Evolutionary conservation across 2,329 filamentous ascomycete species (phyloP), one percentile per base, ranked within the genome.

Genomic region (Aspergillus felis): DNA sequence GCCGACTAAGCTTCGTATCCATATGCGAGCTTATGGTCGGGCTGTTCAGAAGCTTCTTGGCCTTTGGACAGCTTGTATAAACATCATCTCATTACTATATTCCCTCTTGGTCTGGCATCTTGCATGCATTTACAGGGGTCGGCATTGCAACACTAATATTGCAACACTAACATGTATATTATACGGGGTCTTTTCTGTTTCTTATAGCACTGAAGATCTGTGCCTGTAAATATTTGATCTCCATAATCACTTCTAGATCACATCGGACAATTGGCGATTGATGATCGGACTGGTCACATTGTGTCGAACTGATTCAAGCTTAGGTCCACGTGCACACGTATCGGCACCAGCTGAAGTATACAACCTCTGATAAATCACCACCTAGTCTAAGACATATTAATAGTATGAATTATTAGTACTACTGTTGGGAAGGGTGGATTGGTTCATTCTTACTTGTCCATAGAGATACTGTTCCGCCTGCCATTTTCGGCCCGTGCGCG

Each of bases 401-500:
- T 53, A 53, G 42, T 27, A 29, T 38, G 32, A 38, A 17, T 38
- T 38, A 38, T 2, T 17, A 38, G 5, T 38, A 17, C 32, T 38
- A 48, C n/a, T 7, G 14, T 17, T 48, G 35, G 27, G 35, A 25
- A 53, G 35, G 25, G 35, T n/a, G 28, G 29, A 41, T 53, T 44
- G 47, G 14, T 53, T 53, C 42, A 24, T 22, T 2, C 9, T 32
- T 29, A 3, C 48, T 22, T 35, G 14, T 42, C 22, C 51, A 5
- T 44, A 14, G 9, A 29, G 12, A 17, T 28, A 7, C 44, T 54
- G 48, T 62, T 65, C 64, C 62, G 64, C 62, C 65, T 63, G 52
- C 60, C 60, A 47, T 44, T 64, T 66, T 61, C 58, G 56, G 64
- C 58, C 58, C 60, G 58, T 56, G 56, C 50, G 64, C 57, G 67